Percentiles rank a stretch among this genome's conserved stretches.
Evolutionary conservation across 2,329 filamentous ascomycete genomes (phyloP).

Genomic region (Phialocephala subalpina): DNA sequence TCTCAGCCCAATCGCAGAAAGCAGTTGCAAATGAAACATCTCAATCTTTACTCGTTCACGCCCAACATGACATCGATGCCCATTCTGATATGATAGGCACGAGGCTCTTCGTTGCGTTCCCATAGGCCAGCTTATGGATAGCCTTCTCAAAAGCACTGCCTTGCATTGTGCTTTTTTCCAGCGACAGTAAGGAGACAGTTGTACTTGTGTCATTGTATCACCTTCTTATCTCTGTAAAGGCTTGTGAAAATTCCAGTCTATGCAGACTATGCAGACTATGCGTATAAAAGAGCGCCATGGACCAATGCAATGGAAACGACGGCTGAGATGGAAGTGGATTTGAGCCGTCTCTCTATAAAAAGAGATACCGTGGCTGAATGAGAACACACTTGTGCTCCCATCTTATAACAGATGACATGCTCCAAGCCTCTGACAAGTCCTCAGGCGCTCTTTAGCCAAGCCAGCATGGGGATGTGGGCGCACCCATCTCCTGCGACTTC

Average conservation of each 20-base stretch:
- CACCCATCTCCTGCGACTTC: not conserved
- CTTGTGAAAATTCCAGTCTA: conserved; percentile 9
- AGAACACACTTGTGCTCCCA: conserved; percentile 8
- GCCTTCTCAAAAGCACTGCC: not conserved
- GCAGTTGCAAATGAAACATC: not conserved
- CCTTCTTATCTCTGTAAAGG: conserved; percentile 13
- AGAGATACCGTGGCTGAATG: not conserved
- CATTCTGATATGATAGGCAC: not conserved
- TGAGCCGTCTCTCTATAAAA: not conserved
- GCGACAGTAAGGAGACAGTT: not conserved
- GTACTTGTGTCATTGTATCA: conserved; percentile 17
- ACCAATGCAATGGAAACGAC: not conserved
- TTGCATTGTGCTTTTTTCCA: not conserved
- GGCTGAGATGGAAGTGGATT: not conserved
- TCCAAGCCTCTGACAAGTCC: not conserved
- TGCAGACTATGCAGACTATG: conserved; percentile 14
- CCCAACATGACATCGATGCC: conserved; percentile 1
- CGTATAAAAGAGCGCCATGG: not conserved
- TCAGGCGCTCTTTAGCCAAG: not conserved
- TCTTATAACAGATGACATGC: conserved; percentile 1
- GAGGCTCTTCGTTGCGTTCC: not conserved
- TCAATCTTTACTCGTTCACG: not conserved
- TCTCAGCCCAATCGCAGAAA: not conserved
- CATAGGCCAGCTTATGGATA: not conserved
- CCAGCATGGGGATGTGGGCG: not conserved